Evolutionary conservation across 2,329 filamentous ascomycete genomes (phyloP).

Genomic region (Xylariaceae sp.): DNA sequence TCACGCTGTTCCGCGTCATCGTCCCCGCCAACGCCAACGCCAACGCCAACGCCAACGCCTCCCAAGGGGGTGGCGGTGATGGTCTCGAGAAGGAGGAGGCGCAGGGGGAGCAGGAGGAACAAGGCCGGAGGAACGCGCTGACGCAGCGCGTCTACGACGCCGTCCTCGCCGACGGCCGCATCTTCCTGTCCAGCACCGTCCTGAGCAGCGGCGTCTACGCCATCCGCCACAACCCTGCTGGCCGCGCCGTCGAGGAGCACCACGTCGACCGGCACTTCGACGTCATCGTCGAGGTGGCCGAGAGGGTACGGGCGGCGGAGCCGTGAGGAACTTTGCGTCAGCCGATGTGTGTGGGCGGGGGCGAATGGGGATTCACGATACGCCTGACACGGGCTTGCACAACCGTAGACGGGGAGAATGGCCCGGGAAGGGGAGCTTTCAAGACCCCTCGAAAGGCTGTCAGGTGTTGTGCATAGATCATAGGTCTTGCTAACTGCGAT

Average conservation of each 20-base stretch:
- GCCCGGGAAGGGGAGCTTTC: too few relatives aligned
- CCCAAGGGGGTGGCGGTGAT: constrained; percentile 9
- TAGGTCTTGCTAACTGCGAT: too few relatives aligned
- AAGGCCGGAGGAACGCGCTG: constrained; percentile 40
- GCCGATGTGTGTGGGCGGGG: too few relatives aligned
- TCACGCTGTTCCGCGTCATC: constrained; percentile 67
- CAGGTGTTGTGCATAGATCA: too few relatives aligned
- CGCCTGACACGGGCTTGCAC: too few relatives aligned
- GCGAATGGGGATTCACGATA: too few relatives aligned
- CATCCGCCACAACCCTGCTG: constrained; percentile 74
- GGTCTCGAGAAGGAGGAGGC: constrained; percentile 19
- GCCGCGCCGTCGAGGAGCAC: constrained; percentile 60
- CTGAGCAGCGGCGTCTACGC: constrained; percentile 66
- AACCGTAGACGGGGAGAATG: too few relatives aligned
- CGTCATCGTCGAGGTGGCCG: constrained; percentile 57
- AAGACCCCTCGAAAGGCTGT: too few relatives aligned
- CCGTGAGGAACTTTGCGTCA: too few relatives aligned
- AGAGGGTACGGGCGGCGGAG: constrained; percentile 46
- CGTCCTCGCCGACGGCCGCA: constrained; percentile 66
- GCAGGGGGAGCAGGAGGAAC: constrained; percentile 34
- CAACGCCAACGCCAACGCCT: too few relatives aligned
- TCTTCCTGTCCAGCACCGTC: constrained; percentile 75
- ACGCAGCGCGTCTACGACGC: constrained; percentile 70
- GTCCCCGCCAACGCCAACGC: constrained; percentile 24
- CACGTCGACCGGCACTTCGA: constrained; percentile 69